A percentile compares a stretch with the other conserved stretches of the same genome.
phyloP scores from a whole-genome alignment of 257 asterid genomes.

The Marsdenia floribunda region DNA sequence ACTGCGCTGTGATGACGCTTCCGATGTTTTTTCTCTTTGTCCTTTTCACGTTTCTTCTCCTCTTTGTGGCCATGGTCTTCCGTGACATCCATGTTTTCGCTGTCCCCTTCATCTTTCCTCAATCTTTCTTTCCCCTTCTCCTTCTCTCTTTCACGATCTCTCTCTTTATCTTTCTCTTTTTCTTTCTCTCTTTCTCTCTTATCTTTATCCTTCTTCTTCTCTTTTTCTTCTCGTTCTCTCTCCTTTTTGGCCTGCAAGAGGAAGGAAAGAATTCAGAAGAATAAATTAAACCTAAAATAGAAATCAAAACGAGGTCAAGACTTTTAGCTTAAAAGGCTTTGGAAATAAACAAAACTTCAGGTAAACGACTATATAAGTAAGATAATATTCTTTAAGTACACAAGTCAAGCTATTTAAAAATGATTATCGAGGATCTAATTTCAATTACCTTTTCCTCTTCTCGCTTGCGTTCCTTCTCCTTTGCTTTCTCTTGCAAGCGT shows the following conservation, averaged over 20 bases:
- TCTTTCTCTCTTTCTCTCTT: constrained; percentile 33
- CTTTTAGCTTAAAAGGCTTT: background rate
- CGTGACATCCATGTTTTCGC: constrained; percentile 42
- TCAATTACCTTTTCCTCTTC: constrained; percentile 83
- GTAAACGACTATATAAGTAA: background rate
- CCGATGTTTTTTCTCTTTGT: constrained; percentile 78
- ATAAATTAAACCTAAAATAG: background rate
- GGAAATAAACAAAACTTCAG: no score
- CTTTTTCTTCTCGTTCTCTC: constrained; percentile 81
- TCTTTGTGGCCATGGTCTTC: constrained; percentile 65
- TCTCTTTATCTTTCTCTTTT: constrained; percentile 51
- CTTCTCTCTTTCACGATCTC: constrained; percentile 61
- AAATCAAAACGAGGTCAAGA: background rate
- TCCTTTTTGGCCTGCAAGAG: constrained; percentile 73
- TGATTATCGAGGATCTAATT: background rate
- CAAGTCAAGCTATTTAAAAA: background rate
- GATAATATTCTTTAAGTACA: background rate
- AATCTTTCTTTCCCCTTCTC: constrained; percentile 67
- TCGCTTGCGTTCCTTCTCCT: constrained; percentile 90
- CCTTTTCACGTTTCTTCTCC: constrained; percentile 74
- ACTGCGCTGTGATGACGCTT: constrained; percentile 70
- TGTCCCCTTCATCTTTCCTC: constrained; percentile 57
- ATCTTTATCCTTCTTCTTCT: constrained; percentile 60
- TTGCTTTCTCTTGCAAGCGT: constrained; percentile 75
- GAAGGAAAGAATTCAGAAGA: constrained; percentile 1